Conservation (phyloP, 257 asterid species). For the Nicotiana benthamiana region DNA sequence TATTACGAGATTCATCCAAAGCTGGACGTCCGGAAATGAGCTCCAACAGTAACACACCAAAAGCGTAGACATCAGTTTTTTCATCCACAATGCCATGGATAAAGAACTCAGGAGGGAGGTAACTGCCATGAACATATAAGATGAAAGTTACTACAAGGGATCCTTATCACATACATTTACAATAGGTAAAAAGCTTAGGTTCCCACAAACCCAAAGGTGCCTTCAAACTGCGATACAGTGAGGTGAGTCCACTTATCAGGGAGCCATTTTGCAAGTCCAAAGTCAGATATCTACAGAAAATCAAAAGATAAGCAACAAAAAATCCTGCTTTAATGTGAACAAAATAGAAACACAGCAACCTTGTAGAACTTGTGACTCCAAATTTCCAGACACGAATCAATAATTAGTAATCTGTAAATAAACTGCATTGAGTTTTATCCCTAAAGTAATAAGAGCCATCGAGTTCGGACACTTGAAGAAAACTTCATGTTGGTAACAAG, state of each 20-base stretch:
- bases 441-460: neutral
- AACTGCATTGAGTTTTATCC: neutral
- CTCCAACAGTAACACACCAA: constrained; percentile 78
- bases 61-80: constrained; percentile 91
- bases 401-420: neutral
- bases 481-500: neutral
- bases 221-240: constrained; percentile 77
- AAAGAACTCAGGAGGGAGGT: constrained; percentile 97
- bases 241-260: constrained; percentile 97
- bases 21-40: constrained; percentile 88
- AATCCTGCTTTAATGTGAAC: neutral
- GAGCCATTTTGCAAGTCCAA: constrained; percentile 98
- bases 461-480: neutral
- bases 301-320: constrained; percentile 20
- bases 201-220: constrained; percentile 74
- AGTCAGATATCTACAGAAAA: constrained; percentile 74
- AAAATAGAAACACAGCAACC: neutral
- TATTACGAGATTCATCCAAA: constrained; percentile 57
- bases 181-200: neutral
- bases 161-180: neutral
- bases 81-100: constrained; percentile 90
- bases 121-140: constrained; percentile 38
- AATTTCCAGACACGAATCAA: neutral
- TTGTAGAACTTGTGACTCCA: neutral
- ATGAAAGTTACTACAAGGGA: neutral